phyloP scores from a whole-genome alignment of 345 rosid genomes.

The Acer yangbiense region DNA sequence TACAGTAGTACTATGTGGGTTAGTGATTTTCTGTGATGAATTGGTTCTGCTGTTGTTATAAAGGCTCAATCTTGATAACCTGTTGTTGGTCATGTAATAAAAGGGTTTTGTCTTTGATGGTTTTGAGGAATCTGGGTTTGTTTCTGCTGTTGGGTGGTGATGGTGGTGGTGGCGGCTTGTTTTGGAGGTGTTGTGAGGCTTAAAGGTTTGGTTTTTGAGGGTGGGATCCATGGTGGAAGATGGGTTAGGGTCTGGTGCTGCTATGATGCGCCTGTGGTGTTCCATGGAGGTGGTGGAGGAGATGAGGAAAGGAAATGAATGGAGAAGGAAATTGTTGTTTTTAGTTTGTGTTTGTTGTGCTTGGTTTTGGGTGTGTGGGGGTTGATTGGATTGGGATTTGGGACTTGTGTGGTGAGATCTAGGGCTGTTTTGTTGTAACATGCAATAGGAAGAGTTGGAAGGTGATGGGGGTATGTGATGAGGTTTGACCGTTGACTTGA shows the following conservation, averaged over 20 bases:
- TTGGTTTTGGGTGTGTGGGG: conserved; percentile 13
- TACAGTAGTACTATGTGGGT: conserved; percentile 4
- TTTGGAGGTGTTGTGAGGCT: conserved; percentile 13
- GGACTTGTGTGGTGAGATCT: conserved; percentile 31
- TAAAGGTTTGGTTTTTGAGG: conserved; percentile 22
- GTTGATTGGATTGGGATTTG: conserved; percentile 27
- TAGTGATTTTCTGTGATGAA: conserved; percentile 20
- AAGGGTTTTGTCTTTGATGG: conserved; percentile 20
- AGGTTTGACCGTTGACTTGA: conserved; percentile 54
- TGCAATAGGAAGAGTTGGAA: conserved; percentile 28
- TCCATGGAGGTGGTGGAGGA: conserved; percentile 33
- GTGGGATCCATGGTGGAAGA: conserved; percentile 41
- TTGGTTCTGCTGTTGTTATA: conserved; percentile 25
- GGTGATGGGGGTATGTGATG: conserved; percentile 18
- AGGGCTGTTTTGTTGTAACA: conserved; percentile 29
- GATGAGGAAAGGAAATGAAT: not conserved
- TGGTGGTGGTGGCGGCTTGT: not conserved
- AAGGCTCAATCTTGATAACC: conserved; percentile 21
- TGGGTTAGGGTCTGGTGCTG: conserved; percentile 26
- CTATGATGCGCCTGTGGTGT: conserved; percentile 36
- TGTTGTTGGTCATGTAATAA: conserved; percentile 22
- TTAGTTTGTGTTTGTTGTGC: not conserved
- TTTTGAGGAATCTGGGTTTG: conserved; percentile 25
- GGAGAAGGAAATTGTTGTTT: not conserved
- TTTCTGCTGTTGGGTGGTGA: conserved; percentile 11